Evolutionary conservation across 805 yeast species (phyloP), one percentile per base, ranked within the genome.

Genomic region (Spathaspora hagerdaliae): DNA sequence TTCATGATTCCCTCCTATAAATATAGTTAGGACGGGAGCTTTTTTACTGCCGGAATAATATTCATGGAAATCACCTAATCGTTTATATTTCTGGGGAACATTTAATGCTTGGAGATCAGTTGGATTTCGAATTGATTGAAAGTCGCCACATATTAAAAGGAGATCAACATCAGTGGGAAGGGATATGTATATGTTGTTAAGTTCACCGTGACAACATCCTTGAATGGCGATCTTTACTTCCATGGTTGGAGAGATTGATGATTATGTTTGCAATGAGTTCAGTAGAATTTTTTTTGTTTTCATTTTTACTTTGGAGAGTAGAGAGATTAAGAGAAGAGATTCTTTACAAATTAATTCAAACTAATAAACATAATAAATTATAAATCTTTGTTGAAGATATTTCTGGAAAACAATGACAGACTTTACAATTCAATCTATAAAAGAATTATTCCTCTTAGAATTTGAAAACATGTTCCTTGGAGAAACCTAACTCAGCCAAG

Each of bases 1-100:
- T 59, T 94, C 99, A 58, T 94, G 99, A 64, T 94, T 94, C 0
- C 99, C 99, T 2, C 99, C 98, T 36, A 94, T 80, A 53, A 92
- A 85, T 0, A 94, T 53, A 0, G 98, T 92, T 31, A 81, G 63
- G 1, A 85, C 73, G 0, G 97, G 96, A 0, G 96, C 96, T 27
- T 43, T 61, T 39, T 65, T 69, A 14, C 55, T 51, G 1, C 92
- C 88, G 1, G 58, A 59, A 56, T 87, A 87, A 60, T 90, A 92
- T 24, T 76, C 67, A 38, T 77, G 80, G 61, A 92, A 94, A 55
- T 92, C 96, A 2, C 97, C 96, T 54, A 89, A 57, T 36, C 61
- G 62, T 38, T 77, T 74, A 63, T 86, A 94, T 61, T 92, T 92
- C 0, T 67, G 65, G 0, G 99, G 99, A 8, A 89, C 88, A 27